Base-by-base conservation (phyloP, 78 protist species). In the Dictyostelium citrinum region DNA sequence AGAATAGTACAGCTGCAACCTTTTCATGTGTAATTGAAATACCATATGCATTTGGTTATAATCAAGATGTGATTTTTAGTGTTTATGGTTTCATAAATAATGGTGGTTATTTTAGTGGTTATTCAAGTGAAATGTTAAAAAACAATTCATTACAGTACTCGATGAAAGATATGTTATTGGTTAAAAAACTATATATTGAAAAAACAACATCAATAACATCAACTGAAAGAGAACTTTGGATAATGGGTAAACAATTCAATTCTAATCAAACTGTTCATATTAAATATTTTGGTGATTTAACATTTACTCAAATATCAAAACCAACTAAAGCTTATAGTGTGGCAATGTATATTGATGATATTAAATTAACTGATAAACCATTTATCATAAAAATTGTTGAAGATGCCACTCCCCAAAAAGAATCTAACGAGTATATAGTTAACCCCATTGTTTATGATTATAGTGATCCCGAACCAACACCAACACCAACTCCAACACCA, bases 21-120 rank as follows among this genome's bases (percentile, higher is more conserved):
- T 72, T 20, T 72, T 8, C 11, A 37, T 72, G 80, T 72, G 14
- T 12, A 72, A 72, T 61, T 16, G 31, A 39, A 41, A 3, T 82
- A 5, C 90, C 90, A 41, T 82, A 7, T 60, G 90, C 45, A 27
- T 67, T 82, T 67, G 90, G 90, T 46, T 16, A 10, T 14, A 45
- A n/a, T 5, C n/a, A 11, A 5, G 58, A 27, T 46, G 39, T 82
- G 0, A n/a, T 45, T n/a, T 14, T 82, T 12, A 64, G 78, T 24
- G 12, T 82, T 31, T 82, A 82, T 82, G 90, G 90, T 20, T 0
- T 82, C 8, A 37, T 22, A 16, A 76, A 68, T 45, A 61, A 67
- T n/a, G 27, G 46, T 41, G n/a, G 24, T 9, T 67, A 61, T 45
- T 51, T 67, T 12, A 45, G 14, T 17, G 90, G 90, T 20, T 82